Conservation (phyloP, 768 basidiomycete genomes). For the Myochromella boudieri region DNA sequence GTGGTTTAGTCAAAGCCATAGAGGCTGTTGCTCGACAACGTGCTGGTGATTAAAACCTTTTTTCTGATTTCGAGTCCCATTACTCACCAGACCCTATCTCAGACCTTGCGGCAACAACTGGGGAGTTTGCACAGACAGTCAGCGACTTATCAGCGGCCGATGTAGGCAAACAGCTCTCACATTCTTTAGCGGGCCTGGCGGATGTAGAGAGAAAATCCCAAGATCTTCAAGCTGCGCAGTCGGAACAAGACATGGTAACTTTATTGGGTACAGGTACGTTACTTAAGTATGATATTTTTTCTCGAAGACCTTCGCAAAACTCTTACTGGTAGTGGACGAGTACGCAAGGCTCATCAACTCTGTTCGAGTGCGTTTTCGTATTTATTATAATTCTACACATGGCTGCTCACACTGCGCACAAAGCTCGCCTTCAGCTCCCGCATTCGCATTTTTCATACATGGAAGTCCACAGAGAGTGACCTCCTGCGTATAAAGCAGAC, state of each 20-base stretch:
- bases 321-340: conserved; percentile 64
- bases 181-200: conserved; percentile 67
- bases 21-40: conserved; percentile 85
- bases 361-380: conserved; percentile 61
- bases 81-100: not conserved
- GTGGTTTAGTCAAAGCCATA: conserved; percentile 83
- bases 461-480: conserved; percentile 81
- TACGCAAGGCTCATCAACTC: conserved; percentile 90
- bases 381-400: not conserved
- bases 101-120: conserved; percentile 66
- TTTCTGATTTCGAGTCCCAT: not conserved
- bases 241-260: conserved; percentile 80
- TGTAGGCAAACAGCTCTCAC: conserved; percentile 69
- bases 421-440: conserved; percentile 89
- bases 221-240: conserved; percentile 71
- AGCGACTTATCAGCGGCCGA: conserved; percentile 74
- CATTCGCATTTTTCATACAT: conserved; percentile 75
- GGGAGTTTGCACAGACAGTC: conserved; percentile 80
- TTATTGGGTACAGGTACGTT: conserved; percentile 70
- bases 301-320: not conserved
- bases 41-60: conserved; percentile 44
- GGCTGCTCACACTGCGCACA: not conserved
- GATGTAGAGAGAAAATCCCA: conserved; percentile 74
- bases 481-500: conserved; percentile 66
- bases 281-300: not conserved